Evolutionary conservation across 805 yeast species (phyloP).

Genomic region (Metahyphopichia silvanorum): DNA sequence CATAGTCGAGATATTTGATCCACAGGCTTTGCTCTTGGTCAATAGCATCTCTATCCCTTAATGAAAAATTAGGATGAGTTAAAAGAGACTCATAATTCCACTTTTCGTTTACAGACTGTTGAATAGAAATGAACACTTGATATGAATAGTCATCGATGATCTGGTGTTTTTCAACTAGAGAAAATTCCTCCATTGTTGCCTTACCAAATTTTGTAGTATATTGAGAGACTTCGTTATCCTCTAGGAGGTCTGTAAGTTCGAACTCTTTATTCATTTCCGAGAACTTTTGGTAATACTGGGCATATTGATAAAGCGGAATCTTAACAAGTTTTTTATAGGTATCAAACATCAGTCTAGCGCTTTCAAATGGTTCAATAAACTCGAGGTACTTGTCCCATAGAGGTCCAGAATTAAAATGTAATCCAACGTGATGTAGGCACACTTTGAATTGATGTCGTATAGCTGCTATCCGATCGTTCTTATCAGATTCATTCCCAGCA

Average conservation of each 20-base stretch:
- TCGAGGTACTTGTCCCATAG: conserved; percentile 80
- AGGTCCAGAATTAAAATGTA: conserved; percentile 71
- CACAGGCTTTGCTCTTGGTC: conserved; percentile 50
- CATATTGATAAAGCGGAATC: conserved; percentile 83
- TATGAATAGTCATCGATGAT: conserved; percentile 44
- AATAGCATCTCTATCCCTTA: conserved; percentile 30
- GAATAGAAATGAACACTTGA: conserved; percentile 44
- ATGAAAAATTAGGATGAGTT: conserved; percentile 54
- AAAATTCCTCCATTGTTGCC: conserved; percentile 19
- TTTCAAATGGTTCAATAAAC: conserved; percentile 35
- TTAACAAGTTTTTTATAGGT: conserved; percentile 44
- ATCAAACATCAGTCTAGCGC: conserved; percentile 28
- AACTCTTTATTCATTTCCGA: conserved; percentile 33
- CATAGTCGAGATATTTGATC: conserved; percentile 60
- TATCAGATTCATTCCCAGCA: conserved; percentile 28
- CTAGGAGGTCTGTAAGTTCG: conserved; percentile 24
- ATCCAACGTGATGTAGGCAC: conserved; percentile 55
- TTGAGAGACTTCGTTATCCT: conserved; percentile 11
- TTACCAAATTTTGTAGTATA: conserved; percentile 21
- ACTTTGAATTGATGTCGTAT: conserved; percentile 44
- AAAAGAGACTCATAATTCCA: conserved; percentile 75
- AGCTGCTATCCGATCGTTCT: conserved; percentile 11
- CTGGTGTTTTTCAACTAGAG: conserved; percentile 36
- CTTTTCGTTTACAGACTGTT: conserved; percentile 49
- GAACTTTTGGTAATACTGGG: conserved; percentile 63